Conservation (phyloP, 148 eudicot species). For the Vaccinium myrtillus region DNA sequence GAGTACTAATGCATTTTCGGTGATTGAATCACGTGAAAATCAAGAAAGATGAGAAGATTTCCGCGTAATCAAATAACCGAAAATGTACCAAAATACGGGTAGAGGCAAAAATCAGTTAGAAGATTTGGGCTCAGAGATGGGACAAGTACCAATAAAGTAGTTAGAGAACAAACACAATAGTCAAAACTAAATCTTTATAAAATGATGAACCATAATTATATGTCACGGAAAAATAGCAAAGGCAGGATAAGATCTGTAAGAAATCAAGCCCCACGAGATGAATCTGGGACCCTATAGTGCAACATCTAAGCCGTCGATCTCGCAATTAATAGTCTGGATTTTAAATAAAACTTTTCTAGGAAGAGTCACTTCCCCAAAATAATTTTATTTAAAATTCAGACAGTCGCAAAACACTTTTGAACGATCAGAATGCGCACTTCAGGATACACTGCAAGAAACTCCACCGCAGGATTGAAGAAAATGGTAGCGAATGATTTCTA, state of each 20-base stretch:
- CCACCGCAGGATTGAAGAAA: neutral
- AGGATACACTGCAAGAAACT: no score
- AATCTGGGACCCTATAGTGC: neutral
- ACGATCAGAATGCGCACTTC: no score
- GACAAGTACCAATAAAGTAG: slow-evolving; percentile 1
- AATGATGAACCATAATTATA: neutral
- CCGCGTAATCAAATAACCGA: no score
- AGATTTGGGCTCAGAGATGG: neutral
- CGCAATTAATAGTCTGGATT: no score
- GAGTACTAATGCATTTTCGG: neutral
- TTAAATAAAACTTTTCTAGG: no score
- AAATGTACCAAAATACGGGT: neutral
- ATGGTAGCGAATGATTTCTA: neutral
- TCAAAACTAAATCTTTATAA: neutral
- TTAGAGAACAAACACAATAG: neutral
- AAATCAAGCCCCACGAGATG: neutral
- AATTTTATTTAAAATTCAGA: no score
- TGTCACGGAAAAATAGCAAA: neutral
- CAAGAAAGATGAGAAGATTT: no score
- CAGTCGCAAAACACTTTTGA: no score
- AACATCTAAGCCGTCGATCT: neutral
- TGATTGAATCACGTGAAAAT: no score
- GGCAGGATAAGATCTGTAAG: neutral
- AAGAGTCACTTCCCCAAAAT: no score
- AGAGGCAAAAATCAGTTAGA: neutral